Evolutionary conservation across 805 yeast genomes (phyloP), one percentile per base, ranked within the genome.

Genomic region (Priceomyces melissophilus): DNA sequence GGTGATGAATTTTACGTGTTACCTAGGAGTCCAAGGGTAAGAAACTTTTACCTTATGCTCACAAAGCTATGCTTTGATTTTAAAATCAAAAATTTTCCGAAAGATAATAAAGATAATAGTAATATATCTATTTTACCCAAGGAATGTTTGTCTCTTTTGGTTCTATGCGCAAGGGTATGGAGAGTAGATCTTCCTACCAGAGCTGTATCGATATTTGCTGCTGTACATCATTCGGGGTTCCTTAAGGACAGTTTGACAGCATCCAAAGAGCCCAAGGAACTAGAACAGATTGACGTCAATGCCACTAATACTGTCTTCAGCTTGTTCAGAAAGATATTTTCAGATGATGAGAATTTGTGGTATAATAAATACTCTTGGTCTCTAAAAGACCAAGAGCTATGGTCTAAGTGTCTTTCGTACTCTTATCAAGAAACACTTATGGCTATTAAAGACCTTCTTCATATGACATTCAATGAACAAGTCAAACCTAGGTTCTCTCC

Each of bases 401-500:
- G 82, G 82, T 48, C 61, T 3, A 59, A 65, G 3, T 70, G 73
- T 51, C 50, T 82, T 30, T 55, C 68, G 2, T 58, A 60, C 31
- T 59, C 79, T 1, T 78, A 76, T 41, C 69, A 68, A 32, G 74
- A 72, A 35, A 60, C 71, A 2, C 67, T 82, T 55, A 58, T 60
- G 27, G 61, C 75, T 2, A 55, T 82, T 11, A 70, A 71, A 40
- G 69, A 65, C 27, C 51, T 63, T 3, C 47, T 83, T 12, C 49
- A 67, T 10, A 60, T 63, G 20, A 54, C 79, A 3, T 74, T 67
- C 53, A 67, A 63, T 36, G 57, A 52, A 32, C 65, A 63, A 30
- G 49, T 56, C 8, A 71, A 78, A 39, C 89, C 90, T 0, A 78
- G 75, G 48, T 74, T 84, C 43, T 78, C 80, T 0, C 79, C 84